Evolutionary conservation across 208 protist genomes (phyloP), one percentile per base, ranked within the genome.

Genomic region (Wallacemonas sp.): DNA sequence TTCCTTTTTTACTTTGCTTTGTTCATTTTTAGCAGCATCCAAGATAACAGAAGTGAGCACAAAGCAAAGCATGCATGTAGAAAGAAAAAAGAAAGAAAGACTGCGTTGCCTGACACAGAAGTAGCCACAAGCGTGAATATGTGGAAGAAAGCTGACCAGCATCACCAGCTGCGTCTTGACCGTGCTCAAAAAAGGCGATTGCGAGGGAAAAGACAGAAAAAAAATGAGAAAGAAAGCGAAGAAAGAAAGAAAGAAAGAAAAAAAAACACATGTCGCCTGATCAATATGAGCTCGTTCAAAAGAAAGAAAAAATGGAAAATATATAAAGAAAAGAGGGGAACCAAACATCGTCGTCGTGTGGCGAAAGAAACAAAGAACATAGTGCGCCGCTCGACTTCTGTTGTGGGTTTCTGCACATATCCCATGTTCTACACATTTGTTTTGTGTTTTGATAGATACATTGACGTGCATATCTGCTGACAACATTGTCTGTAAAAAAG

Each of bases 221-320:
- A 63, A 21, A 48, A 44, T 27, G 52, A 61, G 0, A 66, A 61
- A 49, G 36, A 38, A 43, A 68, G 61, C 48, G 26, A 74, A 66
- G 43, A 47, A 43, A 36, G 16, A 55, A 58, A 68, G 61, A 23
- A 14, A 47, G 46, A 49, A 5, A 43, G 33, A 61, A 69, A 43
- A 64, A 36, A 39, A 32, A 27, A 61, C 32, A 66, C 21, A 44
- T 21, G 12, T 39, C 29, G n/a, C 14, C 12, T 32, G 17, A 68
- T 55, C 26, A 65, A 34, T 52, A 44, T 17, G 32, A 2, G 23
- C 29, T 47, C 6, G 19, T 34, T 46, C 4, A 44, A 44, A 56
- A 32, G 23, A 60, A 26, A 48, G 55, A 68, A 23, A 39, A 66
- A 55, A 66, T 67, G 56, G 34, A 74, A 27, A 70, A 62, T 55